Evolutionary conservation across 768 basidiomycete genomes (phyloP), one percentile per base, ranked within the genome.

Genomic region (Boletus rubescentipes): DNA sequence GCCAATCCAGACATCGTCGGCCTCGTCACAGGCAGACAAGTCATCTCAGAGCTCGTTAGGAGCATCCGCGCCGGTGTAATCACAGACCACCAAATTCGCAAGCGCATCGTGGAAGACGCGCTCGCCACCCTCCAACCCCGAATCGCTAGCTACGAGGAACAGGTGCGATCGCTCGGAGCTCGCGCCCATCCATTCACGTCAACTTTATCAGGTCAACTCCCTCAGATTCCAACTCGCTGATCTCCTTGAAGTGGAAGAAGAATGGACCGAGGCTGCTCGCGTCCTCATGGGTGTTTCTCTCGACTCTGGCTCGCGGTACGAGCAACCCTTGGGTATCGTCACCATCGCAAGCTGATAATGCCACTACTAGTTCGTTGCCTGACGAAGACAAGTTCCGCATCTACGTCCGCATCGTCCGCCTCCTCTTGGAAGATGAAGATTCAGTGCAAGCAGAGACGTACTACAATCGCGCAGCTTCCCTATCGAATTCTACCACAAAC

Each of bases 371-470:
- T 35, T 73, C 83, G 14, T 77, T 87, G 30, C 74, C 84, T 6
- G 93, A 97, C 69, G 82, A 84, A 55, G 93, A 96, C 48, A 97
- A 93, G 69, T 82, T 99, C 35, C 82, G 82, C 26, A 80, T 96
- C 35, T 97, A 98, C 67, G 86, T 98, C 54, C 89, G 95, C 53
- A 96, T 98, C 59, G 91, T 98, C 48, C 87, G 97, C 16, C 79
- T 98, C 6, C 80, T 97, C 18, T 80, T 99, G 32, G 96, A 99
- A 75, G 94, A 97, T 51, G 94, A 96, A 68, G 96, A 99, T 66
- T 93, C 91, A 5, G 89, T 95, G 2, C 91, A 94, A 71, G 97
- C 97, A n/a, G 96, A 98, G 68, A 91, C 93, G 2, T 98, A 94
- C 73, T 96, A 96, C 71, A 96, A 95, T 66, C 90, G 97, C 51